Evolutionary conservation across 1,284 basidiomycete genomes (phyloP).

Genomic region (Apiotrichum akiyoshidainum): DNA sequence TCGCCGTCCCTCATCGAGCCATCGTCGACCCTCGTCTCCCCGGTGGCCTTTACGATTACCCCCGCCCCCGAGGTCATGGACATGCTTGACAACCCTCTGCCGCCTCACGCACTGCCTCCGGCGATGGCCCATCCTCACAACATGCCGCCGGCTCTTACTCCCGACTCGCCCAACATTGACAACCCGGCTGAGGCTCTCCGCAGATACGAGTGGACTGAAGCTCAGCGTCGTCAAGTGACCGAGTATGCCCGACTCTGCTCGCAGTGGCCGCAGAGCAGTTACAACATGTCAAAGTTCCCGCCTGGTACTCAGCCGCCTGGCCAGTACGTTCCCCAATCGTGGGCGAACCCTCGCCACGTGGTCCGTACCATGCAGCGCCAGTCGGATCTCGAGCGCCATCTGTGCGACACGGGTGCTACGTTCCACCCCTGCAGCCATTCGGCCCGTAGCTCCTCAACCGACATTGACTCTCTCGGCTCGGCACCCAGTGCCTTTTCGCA

Average conservation of each 20-base stretch:
- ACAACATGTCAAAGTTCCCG: slow-evolving; percentile 65
- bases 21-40: slow-evolving; percentile 10
- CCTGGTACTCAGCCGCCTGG: background rate
- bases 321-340: slow-evolving; percentile 66
- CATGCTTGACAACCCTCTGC: slow-evolving; percentile 17
- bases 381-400: slow-evolving; percentile 48
- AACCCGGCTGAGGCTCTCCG: slow-evolving; percentile 22
- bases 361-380: slow-evolving; percentile 62
- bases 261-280: slow-evolving; percentile 75
- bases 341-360: slow-evolving; percentile 65
- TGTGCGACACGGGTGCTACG: slow-evolving; percentile 23
- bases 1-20: slow-evolving; percentile 12
- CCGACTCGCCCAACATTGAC: slow-evolving; percentile 18
- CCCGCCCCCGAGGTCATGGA: slow-evolving; percentile 19
- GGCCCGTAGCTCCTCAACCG: slow-evolving; percentile 20
- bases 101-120: slow-evolving; percentile 18
- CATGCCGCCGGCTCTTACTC: slow-evolving; percentile 20
- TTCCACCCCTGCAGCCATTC: slow-evolving; percentile 27
- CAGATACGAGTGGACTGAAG: slow-evolving; percentile 35
- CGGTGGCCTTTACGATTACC: slow-evolving; percentile 17
- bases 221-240: slow-evolving; percentile 31
- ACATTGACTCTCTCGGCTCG: slow-evolving; percentile 18
- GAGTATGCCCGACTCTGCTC: slow-evolving; percentile 45
- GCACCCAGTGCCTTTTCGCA: slow-evolving; percentile 22
- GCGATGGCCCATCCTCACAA: slow-evolving; percentile 21